Evolutionary conservation across 2,329 filamentous ascomycete genomes (phyloP), one percentile per base, ranked within the genome.

Genomic region (Colletotrichum orbiculare): DNA sequence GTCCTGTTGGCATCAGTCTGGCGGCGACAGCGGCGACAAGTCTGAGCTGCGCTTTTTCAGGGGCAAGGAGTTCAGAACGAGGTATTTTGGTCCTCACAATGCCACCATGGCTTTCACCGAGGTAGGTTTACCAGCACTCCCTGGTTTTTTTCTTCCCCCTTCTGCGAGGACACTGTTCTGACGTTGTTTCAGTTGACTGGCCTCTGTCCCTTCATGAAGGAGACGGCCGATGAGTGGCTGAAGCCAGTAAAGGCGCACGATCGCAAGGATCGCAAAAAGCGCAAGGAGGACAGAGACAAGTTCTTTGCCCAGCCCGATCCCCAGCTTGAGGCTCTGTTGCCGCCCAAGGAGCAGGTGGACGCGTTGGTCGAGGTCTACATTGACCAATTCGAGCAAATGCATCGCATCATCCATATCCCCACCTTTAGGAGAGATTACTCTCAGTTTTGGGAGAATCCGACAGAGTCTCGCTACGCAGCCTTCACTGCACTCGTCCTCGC

Each of bases 161-260:
- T 25, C 25, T 25, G 25, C 25, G 34, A 45, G 34, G 39, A 41
- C 15, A 33, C 17, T 37, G 42, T 13, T 50, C 61, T 69, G 42
- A 69, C 58, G 39, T 38, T 25, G 9, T 61, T 10, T 35, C 55
- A 77, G 77, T 77, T 86, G 69, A 83, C 83, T 2, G 86, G 86
- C 2, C 78, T 89, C 49, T 85, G 81, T 49, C 83, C 85, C 12
- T 88, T 88, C 64, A 88, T 89, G 86, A 84, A 83, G 68, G 85
- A 88, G 75, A 88, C 85, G 1, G 85, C 86, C 9, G 84, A 87
- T 57, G 85, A 88, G 72, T 88, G 86, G 85, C 79, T 89, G 59
- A 81, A 83, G 55, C 86, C 86, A 8, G 81, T 88, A 48, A 85
- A 86, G 42, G 79, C 87, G 34, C 83, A 85, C 67, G 78, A 82